These are phyloP conservation scores for Suillus subalutaceus DNA, from an alignment of 768 basidiomycete genomes.

Conservation along the genomic window DNA sequence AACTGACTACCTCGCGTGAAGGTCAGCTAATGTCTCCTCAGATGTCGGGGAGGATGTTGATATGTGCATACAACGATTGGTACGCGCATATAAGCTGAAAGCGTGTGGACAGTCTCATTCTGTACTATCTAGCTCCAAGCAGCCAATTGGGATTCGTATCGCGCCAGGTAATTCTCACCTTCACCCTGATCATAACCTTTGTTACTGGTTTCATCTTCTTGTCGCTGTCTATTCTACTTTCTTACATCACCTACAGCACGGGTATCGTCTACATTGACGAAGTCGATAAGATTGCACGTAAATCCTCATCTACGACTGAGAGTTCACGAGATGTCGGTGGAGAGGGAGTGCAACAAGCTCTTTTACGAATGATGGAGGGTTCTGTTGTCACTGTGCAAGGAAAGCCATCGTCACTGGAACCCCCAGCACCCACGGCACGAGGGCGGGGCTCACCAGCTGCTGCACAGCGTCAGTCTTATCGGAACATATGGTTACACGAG, in stretches of 20 bases:
- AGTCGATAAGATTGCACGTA: constrained; percentile 88
- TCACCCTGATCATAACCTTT: constrained; percentile 10
- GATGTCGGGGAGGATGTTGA: constrained; percentile 98
- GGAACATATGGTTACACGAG: constrained; percentile 32
- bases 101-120: constrained; percentile 10
- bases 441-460: constrained; percentile 39
- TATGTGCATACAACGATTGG: constrained; percentile 83
- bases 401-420: constrained; percentile 56
- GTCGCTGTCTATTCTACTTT: constrained; percentile 10
- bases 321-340: constrained; percentile 89
- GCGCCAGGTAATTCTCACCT: constrained; percentile 63
- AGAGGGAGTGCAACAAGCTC: constrained; percentile 94
- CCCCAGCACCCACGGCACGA: constrained; percentile 52
- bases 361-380: constrained; percentile 94
- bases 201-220: not conserved
- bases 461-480: constrained; percentile 21
- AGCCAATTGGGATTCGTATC: constrained; percentile 84
- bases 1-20: not conserved
- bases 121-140: constrained; percentile 68
- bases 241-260: constrained; percentile 48
- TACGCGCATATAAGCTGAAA: constrained; percentile 24
- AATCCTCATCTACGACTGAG: constrained; percentile 51
- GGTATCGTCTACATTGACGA: constrained; percentile 98
- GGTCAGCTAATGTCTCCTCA: constrained; percentile 31
- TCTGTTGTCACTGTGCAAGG: constrained; percentile 81